Conservation (phyloP, 225 moss, liverwort and hornwort genomes). For the Straminergon stramineum region DNA sequence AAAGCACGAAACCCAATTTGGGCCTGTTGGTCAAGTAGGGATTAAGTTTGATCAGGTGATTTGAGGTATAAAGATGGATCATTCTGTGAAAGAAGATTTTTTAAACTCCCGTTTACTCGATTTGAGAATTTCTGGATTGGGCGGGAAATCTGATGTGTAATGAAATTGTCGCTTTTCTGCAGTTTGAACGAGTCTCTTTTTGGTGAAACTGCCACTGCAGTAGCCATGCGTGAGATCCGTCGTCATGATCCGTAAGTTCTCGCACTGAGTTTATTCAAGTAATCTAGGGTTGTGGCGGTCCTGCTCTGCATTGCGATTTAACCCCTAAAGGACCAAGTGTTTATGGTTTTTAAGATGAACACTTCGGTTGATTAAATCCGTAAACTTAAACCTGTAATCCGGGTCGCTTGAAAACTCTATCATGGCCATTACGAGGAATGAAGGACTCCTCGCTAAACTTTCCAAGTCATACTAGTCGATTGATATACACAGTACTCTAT, state of each 20-base stretch:
- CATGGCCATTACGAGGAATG: neutral
- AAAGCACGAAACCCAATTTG: neutral
- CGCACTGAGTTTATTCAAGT: neutral
- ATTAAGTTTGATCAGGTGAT: neutral
- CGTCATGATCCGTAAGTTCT: conserved; percentile 84
- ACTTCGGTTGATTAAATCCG: neutral
- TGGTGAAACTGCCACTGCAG: conserved; percentile 94
- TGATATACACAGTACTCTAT: neutral
- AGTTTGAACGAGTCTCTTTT: conserved; percentile 95
- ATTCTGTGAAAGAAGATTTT: neutral
- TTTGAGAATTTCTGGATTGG: neutral
- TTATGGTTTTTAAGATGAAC: neutral
- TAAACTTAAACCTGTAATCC: neutral
- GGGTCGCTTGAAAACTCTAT: neutral
- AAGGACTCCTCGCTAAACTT: neutral
- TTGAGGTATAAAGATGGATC: neutral
- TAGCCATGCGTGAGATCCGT: conserved; percentile 95
- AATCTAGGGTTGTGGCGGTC: neutral
- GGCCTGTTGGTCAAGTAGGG: neutral
- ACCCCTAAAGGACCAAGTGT: neutral
- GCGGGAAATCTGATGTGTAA: neutral
- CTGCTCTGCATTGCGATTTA: neutral
- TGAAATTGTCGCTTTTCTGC: conserved; percentile 3
- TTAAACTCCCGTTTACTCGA: neutral
- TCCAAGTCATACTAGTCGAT: neutral